These are phyloP conservation scores for Neobulgaria alba DNA, from an alignment of 2,329 filamentous ascomycete species.

Conservation along the genomic window DNA sequence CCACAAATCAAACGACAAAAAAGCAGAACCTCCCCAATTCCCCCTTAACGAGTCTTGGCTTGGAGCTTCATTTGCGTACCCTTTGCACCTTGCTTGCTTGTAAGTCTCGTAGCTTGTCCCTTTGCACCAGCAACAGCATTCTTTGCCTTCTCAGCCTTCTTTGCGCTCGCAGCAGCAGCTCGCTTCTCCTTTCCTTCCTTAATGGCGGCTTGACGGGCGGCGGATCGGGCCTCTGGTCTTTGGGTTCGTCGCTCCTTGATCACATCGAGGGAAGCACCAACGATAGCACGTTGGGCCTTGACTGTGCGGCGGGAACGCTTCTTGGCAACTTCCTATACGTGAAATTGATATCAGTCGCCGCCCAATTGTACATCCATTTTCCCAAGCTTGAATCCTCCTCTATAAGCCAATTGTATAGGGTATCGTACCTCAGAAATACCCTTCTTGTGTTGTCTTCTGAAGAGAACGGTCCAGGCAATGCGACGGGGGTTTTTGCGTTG, in stretches of 20 bases:
- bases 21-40: slow-evolving; percentile 16
- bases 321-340: slow-evolving; percentile 91
- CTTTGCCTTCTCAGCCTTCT: slow-evolving; percentile 99
- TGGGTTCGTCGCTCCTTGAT: slow-evolving; percentile 97
- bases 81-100: slow-evolving; percentile 97
- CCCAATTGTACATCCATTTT: slow-evolving; percentile 1
- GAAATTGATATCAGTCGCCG: slow-evolving; percentile 12
- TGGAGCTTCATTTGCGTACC: slow-evolving; percentile 79
- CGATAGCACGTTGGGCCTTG: slow-evolving; percentile 98
- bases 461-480: slow-evolving; percentile 97
- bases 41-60: slow-evolving; percentile 72
- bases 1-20: slow-evolving; percentile 22
- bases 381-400: background rate
- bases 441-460: slow-evolving; percentile 99
- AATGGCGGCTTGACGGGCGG: slow-evolving; percentile 83
- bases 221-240: slow-evolving; percentile 91
- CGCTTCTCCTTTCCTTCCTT: slow-evolving; percentile 99
- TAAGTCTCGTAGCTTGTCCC: slow-evolving; percentile 71
- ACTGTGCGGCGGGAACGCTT: slow-evolving; percentile 97
- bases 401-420: slow-evolving; percentile 2
- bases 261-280: slow-evolving; percentile 97
- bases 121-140: slow-evolving; percentile 62
- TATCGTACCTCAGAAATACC: slow-evolving; percentile 97
- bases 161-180: slow-evolving; percentile 72
- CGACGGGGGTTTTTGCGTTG: slow-evolving; percentile 99